These are phyloP conservation scores for Suaeda aralocaspica DNA, from an alignment of 148 eudicot species.

Conservation along the genomic window DNA sequence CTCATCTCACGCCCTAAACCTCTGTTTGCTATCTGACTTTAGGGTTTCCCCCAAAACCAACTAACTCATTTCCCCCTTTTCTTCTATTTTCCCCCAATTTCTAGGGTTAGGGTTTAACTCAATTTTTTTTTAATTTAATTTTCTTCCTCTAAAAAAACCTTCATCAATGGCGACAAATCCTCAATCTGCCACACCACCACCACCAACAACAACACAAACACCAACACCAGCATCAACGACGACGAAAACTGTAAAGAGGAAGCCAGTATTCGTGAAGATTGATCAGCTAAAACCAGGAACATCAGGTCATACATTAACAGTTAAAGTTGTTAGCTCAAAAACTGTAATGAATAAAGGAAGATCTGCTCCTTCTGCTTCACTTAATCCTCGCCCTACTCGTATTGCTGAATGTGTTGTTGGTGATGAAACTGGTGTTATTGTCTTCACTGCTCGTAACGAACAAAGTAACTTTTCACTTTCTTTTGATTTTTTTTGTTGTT, in stretches of 20 bases:
- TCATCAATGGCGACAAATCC: neutral
- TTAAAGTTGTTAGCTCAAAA: conserved; percentile 35
- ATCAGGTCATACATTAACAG: conserved; percentile 34
- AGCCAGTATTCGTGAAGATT: conserved; percentile 40
- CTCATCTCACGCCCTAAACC: too few relatives aligned
- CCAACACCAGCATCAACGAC: too few relatives aligned
- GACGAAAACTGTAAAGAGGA: conserved; percentile 27
- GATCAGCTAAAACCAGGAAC: conserved; percentile 39
- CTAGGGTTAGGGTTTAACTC: conserved; percentile 22
- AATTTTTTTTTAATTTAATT: neutral
- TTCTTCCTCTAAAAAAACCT: neutral
- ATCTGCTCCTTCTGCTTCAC: conserved; percentile 22
- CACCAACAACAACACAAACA: conserved; percentile 18
- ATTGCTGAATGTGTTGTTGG: conserved; percentile 44
- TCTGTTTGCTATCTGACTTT: neutral
- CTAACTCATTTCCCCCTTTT: neutral
- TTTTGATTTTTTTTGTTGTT: too few relatives aligned
- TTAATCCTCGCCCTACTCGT: conserved; percentile 25
- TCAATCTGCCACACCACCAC: conserved; percentile 6
- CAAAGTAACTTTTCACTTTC: conserved; percentile 26
- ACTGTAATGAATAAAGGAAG: conserved; percentile 31
- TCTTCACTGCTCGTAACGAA: conserved; percentile 43
- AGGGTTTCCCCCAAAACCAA: conserved; percentile 7
- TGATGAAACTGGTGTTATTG: conserved; percentile 37
- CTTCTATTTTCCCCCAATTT: neutral